Evolutionary conservation across 2,329 filamentous ascomycete species (phyloP).

Genomic region (Chaetomiaceae sp.): DNA sequence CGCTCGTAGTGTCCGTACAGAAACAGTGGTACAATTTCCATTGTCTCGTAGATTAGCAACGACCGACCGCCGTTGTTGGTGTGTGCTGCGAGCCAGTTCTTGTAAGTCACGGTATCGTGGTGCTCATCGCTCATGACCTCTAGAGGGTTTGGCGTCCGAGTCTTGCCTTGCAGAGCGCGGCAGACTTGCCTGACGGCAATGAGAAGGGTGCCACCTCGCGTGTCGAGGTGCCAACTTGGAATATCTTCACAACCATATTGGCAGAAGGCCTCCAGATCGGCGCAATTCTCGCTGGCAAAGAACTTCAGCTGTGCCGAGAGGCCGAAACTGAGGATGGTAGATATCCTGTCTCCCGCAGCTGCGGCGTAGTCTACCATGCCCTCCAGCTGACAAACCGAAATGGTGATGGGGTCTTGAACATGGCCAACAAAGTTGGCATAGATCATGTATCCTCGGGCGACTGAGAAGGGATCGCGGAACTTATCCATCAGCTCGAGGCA

Average conservation of each 20-base stretch:
- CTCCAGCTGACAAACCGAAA: constrained; percentile 58
- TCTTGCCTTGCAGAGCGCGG: constrained; percentile 72
- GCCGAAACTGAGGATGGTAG: constrained; percentile 68
- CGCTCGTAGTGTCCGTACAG: constrained; percentile 59
- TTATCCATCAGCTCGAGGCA: constrained; percentile 61
- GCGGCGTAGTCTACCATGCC: constrained; percentile 63
- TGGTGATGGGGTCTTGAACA: constrained; percentile 57
- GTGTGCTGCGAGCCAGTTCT: constrained; percentile 51
- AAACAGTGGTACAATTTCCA: constrained; percentile 59
- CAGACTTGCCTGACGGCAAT: constrained; percentile 62
- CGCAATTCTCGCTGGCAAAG: constrained; percentile 64
- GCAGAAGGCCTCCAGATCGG: constrained; percentile 66
- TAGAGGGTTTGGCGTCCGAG: constrained; percentile 45
- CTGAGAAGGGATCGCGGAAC: constrained; percentile 59
- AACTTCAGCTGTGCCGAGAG: constrained; percentile 63
- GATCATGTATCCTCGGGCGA: constrained; percentile 65
- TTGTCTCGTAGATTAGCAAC: constrained; percentile 62
- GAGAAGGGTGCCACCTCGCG: constrained; percentile 66
- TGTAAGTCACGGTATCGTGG: constrained; percentile 57
- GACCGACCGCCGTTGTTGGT: constrained; percentile 59
- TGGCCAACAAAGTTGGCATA: constrained; percentile 69
- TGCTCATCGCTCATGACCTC: constrained; percentile 64
- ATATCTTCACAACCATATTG: constrained; percentile 70
- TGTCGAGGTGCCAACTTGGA: constrained; percentile 66
- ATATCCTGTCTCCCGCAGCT: constrained; percentile 64